These are phyloP conservation scores for Ziziphus jujuba DNA, from an alignment of 306 rosid genomes.

Conservation along the genomic window DNA sequence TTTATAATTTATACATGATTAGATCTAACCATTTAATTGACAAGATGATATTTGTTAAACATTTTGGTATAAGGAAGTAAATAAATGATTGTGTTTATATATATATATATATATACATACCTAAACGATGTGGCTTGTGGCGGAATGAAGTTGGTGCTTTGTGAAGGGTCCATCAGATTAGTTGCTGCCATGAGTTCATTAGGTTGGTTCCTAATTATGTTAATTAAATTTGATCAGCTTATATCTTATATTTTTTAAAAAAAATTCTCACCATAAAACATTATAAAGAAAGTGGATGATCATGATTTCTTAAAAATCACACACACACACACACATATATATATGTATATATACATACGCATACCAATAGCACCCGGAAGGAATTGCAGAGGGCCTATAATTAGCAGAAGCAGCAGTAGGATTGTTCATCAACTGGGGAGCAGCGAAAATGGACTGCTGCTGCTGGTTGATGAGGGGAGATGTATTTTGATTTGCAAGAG, in stretches of 20 bases:
- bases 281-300: too few species aligned
- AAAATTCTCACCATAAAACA: too few species aligned
- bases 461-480: not conserved
- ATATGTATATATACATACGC: not conserved
- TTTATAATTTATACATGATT: too few species aligned
- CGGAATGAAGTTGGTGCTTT: not conserved
- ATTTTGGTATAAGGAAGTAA: too few species aligned
- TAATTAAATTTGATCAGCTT: too few species aligned
- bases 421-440: conserved; percentile 7
- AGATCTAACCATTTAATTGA: too few species aligned
- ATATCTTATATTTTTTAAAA: too few species aligned
- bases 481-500: conserved; percentile 2
- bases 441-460: conserved; percentile 2
- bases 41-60: too few species aligned
- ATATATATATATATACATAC: not conserved
- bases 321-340: too few species aligned
- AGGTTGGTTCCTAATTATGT: conserved; percentile 6
- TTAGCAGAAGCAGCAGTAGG: conserved; percentile 1
- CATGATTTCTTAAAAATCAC: too few species aligned
- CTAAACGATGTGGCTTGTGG: conserved; percentile 5
- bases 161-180: conserved; percentile 5
- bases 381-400: not conserved
- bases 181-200: conserved; percentile 13
- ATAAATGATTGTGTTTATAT: too few species aligned
- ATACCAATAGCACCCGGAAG: not conserved